Evolutionary conservation across 257 asterid genomes (phyloP).

Genomic region (Plantago major): DNA sequence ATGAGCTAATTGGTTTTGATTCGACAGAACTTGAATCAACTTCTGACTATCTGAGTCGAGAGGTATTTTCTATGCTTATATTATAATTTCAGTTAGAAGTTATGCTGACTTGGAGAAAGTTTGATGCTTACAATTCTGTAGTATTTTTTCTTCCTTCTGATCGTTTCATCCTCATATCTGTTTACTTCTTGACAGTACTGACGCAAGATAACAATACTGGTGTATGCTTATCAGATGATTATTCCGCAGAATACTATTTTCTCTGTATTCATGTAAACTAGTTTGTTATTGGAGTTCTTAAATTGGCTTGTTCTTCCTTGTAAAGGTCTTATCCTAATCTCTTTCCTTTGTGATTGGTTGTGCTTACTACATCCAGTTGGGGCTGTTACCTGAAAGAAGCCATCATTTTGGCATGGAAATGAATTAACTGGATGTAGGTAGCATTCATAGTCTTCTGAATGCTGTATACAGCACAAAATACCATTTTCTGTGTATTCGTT

Average conservation of each 20-base stretch:
- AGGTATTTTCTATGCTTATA: slow-evolving; percentile 40
- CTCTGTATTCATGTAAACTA: neutral
- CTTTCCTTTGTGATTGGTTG: neutral
- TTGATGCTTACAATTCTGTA: neutral
- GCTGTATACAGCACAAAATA: no score
- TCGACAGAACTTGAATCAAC: slow-evolving; percentile 31
- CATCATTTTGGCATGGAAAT: no score
- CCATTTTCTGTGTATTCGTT: no score
- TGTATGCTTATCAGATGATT: slow-evolving; percentile 18
- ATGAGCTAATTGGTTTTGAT: slow-evolving; percentile 22
- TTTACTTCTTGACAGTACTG: neutral
- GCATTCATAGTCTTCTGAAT: no score
- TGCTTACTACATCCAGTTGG: no score
- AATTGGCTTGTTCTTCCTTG: neutral
- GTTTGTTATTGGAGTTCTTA: neutral
- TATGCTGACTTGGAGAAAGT: slow-evolving; percentile 3
- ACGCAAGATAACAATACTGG: slow-evolving; percentile 5
- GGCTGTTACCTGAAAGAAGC: no score
- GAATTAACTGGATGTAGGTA: no score
- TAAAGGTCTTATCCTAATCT: slow-evolving; percentile 1
- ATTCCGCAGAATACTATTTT: neutral
- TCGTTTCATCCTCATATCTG: neutral
- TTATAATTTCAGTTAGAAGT: slow-evolving; percentile 14
- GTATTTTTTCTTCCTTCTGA: slow-evolving; percentile 18
- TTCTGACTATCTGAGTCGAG: slow-evolving; percentile 25